Percentiles rank a stretch among this genome's conserved stretches.
These are phyloP conservation scores for Wickerhamiella occidentalis DNA, from an alignment of 805 yeast species.

Conservation along the genomic window DNA sequence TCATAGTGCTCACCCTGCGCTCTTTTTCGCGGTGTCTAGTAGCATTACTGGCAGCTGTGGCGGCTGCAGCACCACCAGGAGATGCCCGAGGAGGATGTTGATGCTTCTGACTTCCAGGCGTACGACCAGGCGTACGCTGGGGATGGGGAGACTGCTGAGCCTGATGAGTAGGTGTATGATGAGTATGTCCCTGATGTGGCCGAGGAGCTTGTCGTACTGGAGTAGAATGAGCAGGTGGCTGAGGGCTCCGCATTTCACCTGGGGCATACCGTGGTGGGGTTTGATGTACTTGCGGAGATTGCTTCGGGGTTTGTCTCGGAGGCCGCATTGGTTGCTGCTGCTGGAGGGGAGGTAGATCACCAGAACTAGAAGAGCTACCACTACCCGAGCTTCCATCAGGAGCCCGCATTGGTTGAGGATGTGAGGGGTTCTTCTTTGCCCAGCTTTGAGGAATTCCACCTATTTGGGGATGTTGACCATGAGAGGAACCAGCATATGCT, in stretches of 20 bases:
- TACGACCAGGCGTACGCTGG: background rate
- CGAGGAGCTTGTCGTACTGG: background rate
- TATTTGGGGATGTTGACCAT: too few relatives aligned
- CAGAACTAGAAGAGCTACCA: background rate
- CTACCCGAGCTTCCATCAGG: background rate
- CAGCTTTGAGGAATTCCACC: background rate
- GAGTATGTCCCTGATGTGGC: conserved; percentile 12
- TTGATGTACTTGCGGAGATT: background rate
- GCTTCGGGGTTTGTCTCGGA: conserved; percentile 3
- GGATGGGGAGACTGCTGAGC: conserved; percentile 1
- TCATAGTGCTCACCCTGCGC: conserved; percentile 48
- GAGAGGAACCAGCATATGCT: too few relatives aligned
- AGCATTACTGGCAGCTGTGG: conserved; percentile 26
- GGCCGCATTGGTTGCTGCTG: conserved; percentile 8
- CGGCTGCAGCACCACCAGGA: conserved; percentile 39
- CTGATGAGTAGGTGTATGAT: conserved; percentile 2
- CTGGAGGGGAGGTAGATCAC: conserved; percentile 10
- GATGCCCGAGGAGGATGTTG: conserved; percentile 14
- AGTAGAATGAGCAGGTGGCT: background rate
- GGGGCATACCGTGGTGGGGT: background rate
- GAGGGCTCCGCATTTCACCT: background rate
- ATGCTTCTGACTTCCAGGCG: background rate
- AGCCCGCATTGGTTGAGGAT: background rate
- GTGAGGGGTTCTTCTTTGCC: background rate
- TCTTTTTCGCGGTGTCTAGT: conserved; percentile 44